Conservation (phyloP, 345 rosid species). For the Salix purpurea region DNA sequence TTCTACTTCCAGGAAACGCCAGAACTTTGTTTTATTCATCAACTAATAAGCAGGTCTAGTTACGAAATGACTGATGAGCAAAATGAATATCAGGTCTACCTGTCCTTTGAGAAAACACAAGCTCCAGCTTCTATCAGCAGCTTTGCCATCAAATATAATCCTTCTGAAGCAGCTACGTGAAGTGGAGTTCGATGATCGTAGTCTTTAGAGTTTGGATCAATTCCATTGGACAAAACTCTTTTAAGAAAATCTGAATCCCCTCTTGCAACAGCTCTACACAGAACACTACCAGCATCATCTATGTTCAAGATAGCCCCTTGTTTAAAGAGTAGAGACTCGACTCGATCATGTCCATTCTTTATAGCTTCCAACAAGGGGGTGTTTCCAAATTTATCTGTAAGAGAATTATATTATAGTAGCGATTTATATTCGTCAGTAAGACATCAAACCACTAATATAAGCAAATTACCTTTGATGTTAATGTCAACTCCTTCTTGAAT, state of each 20-base stretch:
- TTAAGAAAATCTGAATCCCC: constrained; percentile 76
- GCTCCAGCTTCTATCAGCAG: constrained; percentile 80
- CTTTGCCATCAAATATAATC: constrained; percentile 66
- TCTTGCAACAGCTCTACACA: constrained; percentile 58
- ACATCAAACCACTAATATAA: constrained; percentile 7
- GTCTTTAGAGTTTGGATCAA: constrained; percentile 81
- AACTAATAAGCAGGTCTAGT: not conserved
- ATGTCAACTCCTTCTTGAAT: constrained; percentile 57
- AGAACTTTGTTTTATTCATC: not conserved
- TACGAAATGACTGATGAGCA: not conserved
- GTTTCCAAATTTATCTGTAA: constrained; percentile 77
- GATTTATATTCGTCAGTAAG: not conserved
- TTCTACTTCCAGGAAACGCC: not conserved
- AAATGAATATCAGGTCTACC: constrained; percentile 34
- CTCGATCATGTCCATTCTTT: constrained; percentile 61
- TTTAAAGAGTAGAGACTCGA: constrained; percentile 54
- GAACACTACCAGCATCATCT: constrained; percentile 72
- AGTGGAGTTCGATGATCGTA: constrained; percentile 90
- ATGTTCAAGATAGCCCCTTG: constrained; percentile 65
- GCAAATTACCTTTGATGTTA: constrained; percentile 58
- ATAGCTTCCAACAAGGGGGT: constrained; percentile 86
- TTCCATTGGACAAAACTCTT: constrained; percentile 62
- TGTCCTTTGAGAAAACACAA: constrained; percentile 68
- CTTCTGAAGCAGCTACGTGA: constrained; percentile 91
- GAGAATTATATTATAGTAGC: not conserved